Percentiles rank a stretch among this genome's conserved stretches.
Conservation (phyloP, 2,329 filamentous ascomycete genomes). For the Alternaria dauci region DNA sequence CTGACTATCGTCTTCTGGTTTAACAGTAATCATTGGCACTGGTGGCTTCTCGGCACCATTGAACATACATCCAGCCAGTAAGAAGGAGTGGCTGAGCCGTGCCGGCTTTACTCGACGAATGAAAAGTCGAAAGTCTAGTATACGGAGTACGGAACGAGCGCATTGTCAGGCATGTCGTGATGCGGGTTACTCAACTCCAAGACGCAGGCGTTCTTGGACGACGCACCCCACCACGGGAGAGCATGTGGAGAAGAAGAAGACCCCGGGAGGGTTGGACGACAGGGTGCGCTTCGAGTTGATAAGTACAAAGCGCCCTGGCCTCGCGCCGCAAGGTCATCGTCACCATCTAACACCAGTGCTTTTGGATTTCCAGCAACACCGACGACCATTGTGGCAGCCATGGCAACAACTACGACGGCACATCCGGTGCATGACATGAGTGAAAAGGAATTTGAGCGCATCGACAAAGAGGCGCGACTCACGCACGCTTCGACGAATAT, state of each 20-base stretch:
- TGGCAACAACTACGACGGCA: conserved; percentile 7
- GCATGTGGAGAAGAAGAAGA: neutral
- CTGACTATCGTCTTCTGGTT: neutral
- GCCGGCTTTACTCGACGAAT: neutral
- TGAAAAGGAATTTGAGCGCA: conserved; percentile 24
- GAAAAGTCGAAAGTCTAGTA: neutral
- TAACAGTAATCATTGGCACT: neutral
- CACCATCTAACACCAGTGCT: no score
- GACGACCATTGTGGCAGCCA: no score
- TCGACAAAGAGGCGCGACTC: conserved; percentile 31
- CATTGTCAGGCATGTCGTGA: neutral
- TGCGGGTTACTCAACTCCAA: neutral
- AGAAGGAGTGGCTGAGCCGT: neutral
- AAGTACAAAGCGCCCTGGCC: neutral
- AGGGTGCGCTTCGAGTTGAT: neutral
- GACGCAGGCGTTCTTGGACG: neutral
- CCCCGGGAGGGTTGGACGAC: neutral
- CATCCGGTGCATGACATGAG: neutral
- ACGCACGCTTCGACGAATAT: conserved; percentile 38
- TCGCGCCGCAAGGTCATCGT: neutral
- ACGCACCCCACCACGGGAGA: neutral
- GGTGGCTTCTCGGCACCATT: conserved; percentile 1
- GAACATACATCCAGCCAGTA: conserved; percentile 2
- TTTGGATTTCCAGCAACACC: neutral
- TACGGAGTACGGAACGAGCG: neutral